Evolutionary conservation across 148 eudicot species (phyloP).

Genomic region (Arbutus unedo): DNA sequence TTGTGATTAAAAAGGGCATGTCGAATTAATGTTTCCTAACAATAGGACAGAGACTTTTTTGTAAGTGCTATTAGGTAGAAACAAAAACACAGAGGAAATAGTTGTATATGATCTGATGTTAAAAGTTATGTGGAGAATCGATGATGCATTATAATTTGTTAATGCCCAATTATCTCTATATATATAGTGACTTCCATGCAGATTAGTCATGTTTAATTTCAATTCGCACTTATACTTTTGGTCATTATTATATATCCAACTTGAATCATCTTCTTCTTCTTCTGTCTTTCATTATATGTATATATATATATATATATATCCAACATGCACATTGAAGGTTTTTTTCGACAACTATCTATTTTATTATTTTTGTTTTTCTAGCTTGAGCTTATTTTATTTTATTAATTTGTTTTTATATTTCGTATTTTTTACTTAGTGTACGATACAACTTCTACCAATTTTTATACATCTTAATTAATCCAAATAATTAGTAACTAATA

Average conservation of each 20-base stretch:
- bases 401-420: too few species aligned
- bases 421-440: not conserved
- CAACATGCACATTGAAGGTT: not conserved
- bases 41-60: slow-evolving; percentile 10
- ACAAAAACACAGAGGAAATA: not conserved
- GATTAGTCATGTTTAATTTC: slow-evolving; percentile 19
- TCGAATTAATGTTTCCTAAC: not conserved
- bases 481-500: too few species aligned
- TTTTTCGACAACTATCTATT: not conserved
- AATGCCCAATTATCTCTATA: not conserved
- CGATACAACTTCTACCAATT: too few species aligned
- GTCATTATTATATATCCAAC: not conserved
- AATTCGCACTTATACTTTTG: slow-evolving; percentile 7
- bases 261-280: not conserved
- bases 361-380: not conserved
- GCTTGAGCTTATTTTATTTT: not conserved
- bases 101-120: not conserved
- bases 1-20: not conserved
- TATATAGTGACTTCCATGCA: slow-evolving; percentile 41
- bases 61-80: not conserved
- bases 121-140: slow-evolving; percentile 31
- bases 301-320: too few species aligned
- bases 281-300: too few species aligned
- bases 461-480: too few species aligned
- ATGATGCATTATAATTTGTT: slow-evolving; percentile 2